These are phyloP conservation scores for Petunia hybrid DNA, from an alignment of 305 asterid species.

Conservation along the genomic window DNA sequence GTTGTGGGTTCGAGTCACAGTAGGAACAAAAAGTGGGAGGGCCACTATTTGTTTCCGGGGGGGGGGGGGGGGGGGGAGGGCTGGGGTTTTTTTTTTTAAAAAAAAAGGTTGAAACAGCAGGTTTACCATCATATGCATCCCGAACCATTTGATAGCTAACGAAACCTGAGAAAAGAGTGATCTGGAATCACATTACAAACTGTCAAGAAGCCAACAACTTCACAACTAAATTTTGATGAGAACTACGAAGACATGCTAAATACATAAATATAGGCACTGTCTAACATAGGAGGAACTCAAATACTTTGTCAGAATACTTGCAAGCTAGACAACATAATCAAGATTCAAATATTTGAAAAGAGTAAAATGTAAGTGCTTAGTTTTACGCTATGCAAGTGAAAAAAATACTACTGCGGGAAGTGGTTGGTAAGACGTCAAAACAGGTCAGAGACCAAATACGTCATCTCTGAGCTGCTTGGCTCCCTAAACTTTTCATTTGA, in stretches of 20 bases:
- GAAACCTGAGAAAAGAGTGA: constrained; percentile 88
- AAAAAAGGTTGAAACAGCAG: constrained; percentile 10
- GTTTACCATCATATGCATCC: constrained; percentile 90
- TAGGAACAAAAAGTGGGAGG: too few relatives aligned
- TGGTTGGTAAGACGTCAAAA: constrained; percentile 2
- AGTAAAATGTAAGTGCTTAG: constrained; percentile 12
- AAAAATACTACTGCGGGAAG: not conserved
- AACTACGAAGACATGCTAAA: not conserved
- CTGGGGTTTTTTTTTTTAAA: too few relatives aligned
- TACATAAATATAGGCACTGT: constrained; percentile 2
- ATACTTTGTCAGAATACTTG: not conserved
- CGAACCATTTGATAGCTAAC: constrained; percentile 91
- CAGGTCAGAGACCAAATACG: constrained; percentile 27
- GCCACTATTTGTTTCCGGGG: too few relatives aligned
- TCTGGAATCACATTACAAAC: constrained; percentile 55
- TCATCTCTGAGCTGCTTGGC: not conserved
- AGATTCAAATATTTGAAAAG: constrained; percentile 9
- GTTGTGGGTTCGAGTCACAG: too few relatives aligned
- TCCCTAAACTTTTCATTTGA: not conserved
- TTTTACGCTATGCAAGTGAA: constrained; percentile 13
- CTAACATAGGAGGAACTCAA: constrained; percentile 18
- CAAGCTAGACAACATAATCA: constrained; percentile 14
- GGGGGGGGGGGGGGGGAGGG: too few relatives aligned
- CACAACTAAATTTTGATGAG: not conserved
- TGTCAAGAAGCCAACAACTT: constrained; percentile 32